Evolutionary conservation across 257 asterid species (phyloP), one percentile per base, ranked within the genome.

Genomic region (Leonotis leonurus): DNA sequence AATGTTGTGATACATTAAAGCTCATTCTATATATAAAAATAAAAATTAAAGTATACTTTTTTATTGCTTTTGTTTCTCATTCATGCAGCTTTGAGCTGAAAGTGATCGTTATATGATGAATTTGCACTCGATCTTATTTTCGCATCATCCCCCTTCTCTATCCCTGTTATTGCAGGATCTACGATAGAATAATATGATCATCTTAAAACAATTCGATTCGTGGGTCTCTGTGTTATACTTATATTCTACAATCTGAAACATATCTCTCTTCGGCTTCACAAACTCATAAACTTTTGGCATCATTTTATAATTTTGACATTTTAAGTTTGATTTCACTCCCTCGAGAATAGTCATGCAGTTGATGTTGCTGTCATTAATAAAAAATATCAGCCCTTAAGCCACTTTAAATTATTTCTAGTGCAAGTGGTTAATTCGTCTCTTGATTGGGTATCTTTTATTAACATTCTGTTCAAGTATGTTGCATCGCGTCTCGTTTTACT

Each of bases 31-130:
- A n/a, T n/a, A n/a, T n/a, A n/a, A n/a, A n/a, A n/a, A n/a, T n/a
- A n/a, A n/a, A n/a, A n/a, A n/a, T n/a, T 26, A 17, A 40, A 40
- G 2, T 13, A 2, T n/a, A 45, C 6, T 3, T 45, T 20, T 18
- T 21, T 20, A 3, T 14, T 10, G 3, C 26, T 33, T n/a, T 49
- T 22, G 1, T 21, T 12, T 8, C 24, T 67, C 53, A 26, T 45
- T 37, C 30, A 17, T 70, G 25, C 69, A 32, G n/a, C 18, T 41
- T 35, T 44, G 51, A 39, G 50, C 65, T 72, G 39, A 39, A 65
- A 37, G 52, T 48, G 13, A 10, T 59, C 37, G 6, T 26, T n/a
- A n/a, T n/a, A 37, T 55, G 39, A 41, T 29, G 56, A 18, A 52
- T 27, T 50, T 40, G 62, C 45, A 6, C 17, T 33, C 49, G 33